Evolutionary conservation across 371 early-diverging fungal species (phyloP).

Genomic region (Batrachochytrium dendrobatidis): DNA sequence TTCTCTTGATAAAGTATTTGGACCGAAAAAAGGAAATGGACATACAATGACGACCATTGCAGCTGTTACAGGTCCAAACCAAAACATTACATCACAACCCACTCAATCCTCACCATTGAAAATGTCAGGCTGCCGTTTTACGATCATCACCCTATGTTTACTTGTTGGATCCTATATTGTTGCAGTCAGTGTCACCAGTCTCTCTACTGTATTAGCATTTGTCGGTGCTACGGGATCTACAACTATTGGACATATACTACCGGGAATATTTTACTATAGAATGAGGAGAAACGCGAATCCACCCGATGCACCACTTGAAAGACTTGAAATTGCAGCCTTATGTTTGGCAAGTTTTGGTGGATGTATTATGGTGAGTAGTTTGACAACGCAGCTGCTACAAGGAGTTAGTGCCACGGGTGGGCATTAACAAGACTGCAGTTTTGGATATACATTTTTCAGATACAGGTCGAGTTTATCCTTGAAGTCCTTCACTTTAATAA

Average conservation of each 20-base stretch:
- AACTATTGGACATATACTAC: slow-evolving; percentile 95
- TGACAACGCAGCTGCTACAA: slow-evolving; percentile 7
- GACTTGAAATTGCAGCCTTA: slow-evolving; percentile 13
- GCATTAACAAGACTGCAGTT: too few species aligned
- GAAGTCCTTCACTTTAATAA: too few species aligned
- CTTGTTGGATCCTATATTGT: slow-evolving; percentile 61
- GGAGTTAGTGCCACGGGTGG: too few species aligned
- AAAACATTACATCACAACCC: not conserved
- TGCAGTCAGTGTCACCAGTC: slow-evolving; percentile 66
- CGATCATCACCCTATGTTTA: slow-evolving; percentile 32
- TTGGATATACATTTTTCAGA: too few species aligned
- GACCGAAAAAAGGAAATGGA: slow-evolving; percentile 16
- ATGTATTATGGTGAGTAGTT: slow-evolving; percentile 26
- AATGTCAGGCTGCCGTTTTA: not conserved
- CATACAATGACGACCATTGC: not conserved
- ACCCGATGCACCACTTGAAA: slow-evolving; percentile 3
- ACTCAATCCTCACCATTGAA: not conserved
- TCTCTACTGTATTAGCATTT: slow-evolving; percentile 73
- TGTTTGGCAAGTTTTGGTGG: slow-evolving; percentile 20
- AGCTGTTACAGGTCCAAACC: not conserved
- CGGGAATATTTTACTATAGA: slow-evolving; percentile 91
- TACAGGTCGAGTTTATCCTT: too few species aligned
- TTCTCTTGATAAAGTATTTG: slow-evolving; percentile 79
- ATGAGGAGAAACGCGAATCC: slow-evolving; percentile 25
- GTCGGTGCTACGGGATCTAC: slow-evolving; percentile 99